phyloP scores from a whole-genome alignment of 441 rosid genomes.

The Syzygium syzygioides region DNA sequence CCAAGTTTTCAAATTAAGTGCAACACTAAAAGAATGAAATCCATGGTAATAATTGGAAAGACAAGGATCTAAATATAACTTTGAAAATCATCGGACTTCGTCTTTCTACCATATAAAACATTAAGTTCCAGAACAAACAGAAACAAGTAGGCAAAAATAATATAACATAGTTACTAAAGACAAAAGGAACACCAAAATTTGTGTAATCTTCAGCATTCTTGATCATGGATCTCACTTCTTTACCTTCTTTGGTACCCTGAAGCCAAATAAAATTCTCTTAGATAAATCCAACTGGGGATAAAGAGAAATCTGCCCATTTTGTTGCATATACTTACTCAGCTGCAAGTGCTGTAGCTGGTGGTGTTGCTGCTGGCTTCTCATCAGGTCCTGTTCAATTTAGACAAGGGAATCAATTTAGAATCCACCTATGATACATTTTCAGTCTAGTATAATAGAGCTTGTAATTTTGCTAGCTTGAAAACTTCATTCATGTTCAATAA shows the following conservation, averaged over 20 bases:
- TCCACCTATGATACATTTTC: background rate
- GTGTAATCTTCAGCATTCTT: background rate
- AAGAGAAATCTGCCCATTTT: background rate
- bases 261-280: background rate
- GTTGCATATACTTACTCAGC: conserved; percentile 34
- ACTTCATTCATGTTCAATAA: too few species aligned
- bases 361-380: conserved; percentile 29
- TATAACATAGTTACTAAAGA: background rate
- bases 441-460: too few species aligned
- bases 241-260: conserved; percentile 56
- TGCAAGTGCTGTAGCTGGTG: conserved; percentile 25
- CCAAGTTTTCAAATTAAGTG: background rate
- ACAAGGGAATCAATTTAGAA: background rate
- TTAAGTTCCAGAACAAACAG: background rate
- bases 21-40: background rate
- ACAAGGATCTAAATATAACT: background rate
- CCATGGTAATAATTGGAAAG: background rate
- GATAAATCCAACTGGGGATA: background rate
- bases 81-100: background rate
- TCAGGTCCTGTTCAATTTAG: conserved; percentile 43
- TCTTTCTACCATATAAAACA: background rate
- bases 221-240: conserved; percentile 33
- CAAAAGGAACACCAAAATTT: background rate
- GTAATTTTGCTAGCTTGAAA: too few species aligned
- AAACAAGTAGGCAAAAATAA: too few species aligned